Evolutionary conservation across 768 basidiomycete genomes (phyloP), one percentile per base, ranked within the genome.

Genomic region (Calocybe gangraenosa): DNA sequence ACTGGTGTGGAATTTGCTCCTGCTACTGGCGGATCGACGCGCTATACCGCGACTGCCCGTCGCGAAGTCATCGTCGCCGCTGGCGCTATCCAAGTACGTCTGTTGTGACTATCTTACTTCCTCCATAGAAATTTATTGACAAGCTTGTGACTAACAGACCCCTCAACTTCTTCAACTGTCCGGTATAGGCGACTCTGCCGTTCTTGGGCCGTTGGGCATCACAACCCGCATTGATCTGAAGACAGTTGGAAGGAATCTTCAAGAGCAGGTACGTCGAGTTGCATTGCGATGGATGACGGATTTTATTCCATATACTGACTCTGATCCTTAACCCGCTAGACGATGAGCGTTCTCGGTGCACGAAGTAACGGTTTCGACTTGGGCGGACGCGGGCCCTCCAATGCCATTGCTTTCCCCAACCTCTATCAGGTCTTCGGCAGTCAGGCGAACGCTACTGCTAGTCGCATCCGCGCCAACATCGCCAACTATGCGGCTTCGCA

Each of bases 211-310:
- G 1, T 63, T 81, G 17, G 76, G 72, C 0, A 77, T 82, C 54
- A 56, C 52, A 10, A 68, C 72, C 3, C 59, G 64, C n/a, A 61
- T 79, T 32, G 59, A 76, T 44, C 61, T 79, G 21, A 68, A 68
- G 49, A 70, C 68, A 3, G 77, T 81, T 3, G 78, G 78, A 5
- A 69, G 67, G 59, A 80, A 82, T 55, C 66, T 81, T 19, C 78
- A 80, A 56, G 79, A 80, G 52, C 76, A 78, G 63, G 70, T 68
- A 39, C 4, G 52, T 36, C 13, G 19, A 21, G 20, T n/a, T n/a
- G n/a, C n/a, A n/a, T n/a, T n/a, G n/a, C n/a, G n/a, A n/a, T n/a
- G n/a, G n/a, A n/a, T n/a, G n/a, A n/a, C n/a, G n/a, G n/a, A n/a
- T 9, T 22, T 40, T 10, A 20, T 22, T 17, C 21, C 1, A 31